Base-by-base conservation (phyloP, 2,329 filamentous ascomycete genomes). In the Zalaria obscura region DNA sequence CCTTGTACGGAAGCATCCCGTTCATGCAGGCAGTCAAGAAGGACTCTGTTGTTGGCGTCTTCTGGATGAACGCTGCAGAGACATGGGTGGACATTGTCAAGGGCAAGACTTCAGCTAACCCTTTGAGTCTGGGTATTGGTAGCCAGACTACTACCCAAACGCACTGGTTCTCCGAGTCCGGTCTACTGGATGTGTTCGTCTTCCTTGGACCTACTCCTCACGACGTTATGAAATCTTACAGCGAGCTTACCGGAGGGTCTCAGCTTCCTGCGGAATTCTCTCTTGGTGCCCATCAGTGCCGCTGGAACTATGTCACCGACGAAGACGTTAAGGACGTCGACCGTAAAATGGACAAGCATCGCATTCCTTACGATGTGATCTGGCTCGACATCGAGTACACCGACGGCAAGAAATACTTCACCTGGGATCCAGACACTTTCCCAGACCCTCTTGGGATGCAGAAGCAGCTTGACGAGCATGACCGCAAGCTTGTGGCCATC, bases 341-440 rank as follows among this genome's bases (percentile, higher is more conserved):
- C 59, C 79, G 83, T 49, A 93, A 93, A 60, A 94, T 98, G 67
- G 88, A 96, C 67, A 93, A 91, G 66, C 77, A 80, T 63, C 80
- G 85, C 57, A 95, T 98, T 41, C 91, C 91, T 0, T 98, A 96
- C 65, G 91, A 98, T 62, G 84, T 96, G 48, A 98, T 98, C 54
- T 98, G 91, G 91, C 78, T 98, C 11, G 91, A 98, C 54, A 85
- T 98, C 50, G 91, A 98, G 65, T 98, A 96, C 62, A 93, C 88
- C 0, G 84, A 98, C 45, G 87, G 83, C 60, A 89, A 91, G 65
- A 93, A 94, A 66, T 98, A 98, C 68, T 98, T 98, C 59, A 95
- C 88, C 1, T 98, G 87, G 84, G 89, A 98, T 55, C 75, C 79
- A 18, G 73, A 93, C 55, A 91, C 80, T 39, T 98, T 98, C 63